phyloP scores from a whole-genome alignment of 495 filamentous ascomycete genomes.

The Xylaria grammica region DNA sequence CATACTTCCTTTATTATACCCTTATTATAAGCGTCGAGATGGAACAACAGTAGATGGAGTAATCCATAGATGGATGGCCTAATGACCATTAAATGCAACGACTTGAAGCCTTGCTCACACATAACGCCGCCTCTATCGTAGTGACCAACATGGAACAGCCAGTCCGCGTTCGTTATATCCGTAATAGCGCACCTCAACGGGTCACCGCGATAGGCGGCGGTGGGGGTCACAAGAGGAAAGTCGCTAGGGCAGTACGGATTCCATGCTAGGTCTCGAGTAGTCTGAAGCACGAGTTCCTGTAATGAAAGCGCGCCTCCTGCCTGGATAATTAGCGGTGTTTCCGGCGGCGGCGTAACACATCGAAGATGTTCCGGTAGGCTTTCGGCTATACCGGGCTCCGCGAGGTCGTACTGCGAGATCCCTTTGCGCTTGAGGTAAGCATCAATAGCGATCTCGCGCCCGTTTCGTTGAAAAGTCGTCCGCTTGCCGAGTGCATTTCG shows the following conservation, averaged over 20 bases:
- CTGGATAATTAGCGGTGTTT: constrained; percentile 29
- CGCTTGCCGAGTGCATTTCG: constrained; percentile 44
- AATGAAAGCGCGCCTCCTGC: constrained; percentile 33
- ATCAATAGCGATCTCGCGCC: constrained; percentile 42
- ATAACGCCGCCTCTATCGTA: constrained; percentile 36
- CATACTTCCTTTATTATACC: constrained; percentile 40
- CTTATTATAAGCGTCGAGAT: constrained; percentile 37
- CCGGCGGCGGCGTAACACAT: constrained; percentile 41
- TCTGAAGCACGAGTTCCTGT: constrained; percentile 38
- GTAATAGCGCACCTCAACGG: constrained; percentile 39
- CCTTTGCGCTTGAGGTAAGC: constrained; percentile 45
- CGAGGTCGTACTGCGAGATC: constrained; percentile 43
- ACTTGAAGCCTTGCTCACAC: constrained; percentile 37
- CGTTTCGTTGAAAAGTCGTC: constrained; percentile 42
- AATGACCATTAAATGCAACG: constrained; percentile 34
- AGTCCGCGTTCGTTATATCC: constrained; percentile 40
- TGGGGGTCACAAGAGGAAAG: constrained; percentile 33
- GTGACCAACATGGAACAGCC: constrained; percentile 37
- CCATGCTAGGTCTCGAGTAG: constrained; percentile 36
- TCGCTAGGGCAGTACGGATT: constrained; percentile 37
- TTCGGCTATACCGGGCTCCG: constrained; percentile 40
- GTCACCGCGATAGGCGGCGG: constrained; percentile 36
- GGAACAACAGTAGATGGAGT: constrained; percentile 34
- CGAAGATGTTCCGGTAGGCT: constrained; percentile 41
- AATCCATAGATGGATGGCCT: constrained; percentile 38